Conservation (phyloP, 2,329 filamentous ascomycete species). For the Fusarium equiseti region DNA sequence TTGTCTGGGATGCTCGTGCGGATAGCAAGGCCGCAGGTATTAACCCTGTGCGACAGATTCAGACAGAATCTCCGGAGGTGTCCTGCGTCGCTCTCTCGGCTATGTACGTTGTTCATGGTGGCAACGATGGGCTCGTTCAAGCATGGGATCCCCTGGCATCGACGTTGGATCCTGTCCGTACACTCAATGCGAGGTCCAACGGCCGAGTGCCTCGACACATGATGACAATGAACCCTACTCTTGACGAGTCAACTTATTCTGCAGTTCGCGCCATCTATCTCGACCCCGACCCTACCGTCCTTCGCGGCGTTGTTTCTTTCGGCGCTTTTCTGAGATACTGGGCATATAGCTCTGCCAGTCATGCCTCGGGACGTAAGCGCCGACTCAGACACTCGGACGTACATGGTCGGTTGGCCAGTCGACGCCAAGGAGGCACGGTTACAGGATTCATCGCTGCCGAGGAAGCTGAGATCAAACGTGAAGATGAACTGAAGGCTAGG, state of each 20-base stretch:
- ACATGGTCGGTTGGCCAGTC: constrained; percentile 63
- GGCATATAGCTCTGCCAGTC: constrained; percentile 88
- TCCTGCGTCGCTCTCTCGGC: constrained; percentile 86
- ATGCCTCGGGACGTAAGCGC: constrained; percentile 83
- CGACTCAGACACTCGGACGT: constrained; percentile 75
- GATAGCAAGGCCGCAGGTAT: constrained; percentile 61
- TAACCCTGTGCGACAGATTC: constrained; percentile 81
- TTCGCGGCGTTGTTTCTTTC: constrained; percentile 88
- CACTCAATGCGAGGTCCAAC: constrained; percentile 86
- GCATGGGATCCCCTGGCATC: constrained; percentile 97
- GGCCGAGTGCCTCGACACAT: constrained; percentile 83
- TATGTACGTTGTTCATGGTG: constrained; percentile 90
- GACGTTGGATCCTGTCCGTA: constrained; percentile 80
- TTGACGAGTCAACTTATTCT: constrained; percentile 79
- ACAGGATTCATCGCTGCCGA: constrained; percentile 90
- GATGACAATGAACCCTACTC: constrained; percentile 64
- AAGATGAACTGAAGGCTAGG: constrained; percentile 74
- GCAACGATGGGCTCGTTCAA: constrained; percentile 94
- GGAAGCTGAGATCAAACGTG: constrained; percentile 80
- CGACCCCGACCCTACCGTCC: constrained; percentile 86
- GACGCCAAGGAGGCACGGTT: constrained; percentile 74
- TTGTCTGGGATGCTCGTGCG: constrained; percentile 88
- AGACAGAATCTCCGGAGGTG: constrained; percentile 90
- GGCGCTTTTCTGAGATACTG: constrained; percentile 92
- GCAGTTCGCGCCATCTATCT: constrained; percentile 86